These are phyloP conservation scores for Ilyonectria robusta DNA, from an alignment of 2,329 filamentous ascomycete species.

Conservation along the genomic window DNA sequence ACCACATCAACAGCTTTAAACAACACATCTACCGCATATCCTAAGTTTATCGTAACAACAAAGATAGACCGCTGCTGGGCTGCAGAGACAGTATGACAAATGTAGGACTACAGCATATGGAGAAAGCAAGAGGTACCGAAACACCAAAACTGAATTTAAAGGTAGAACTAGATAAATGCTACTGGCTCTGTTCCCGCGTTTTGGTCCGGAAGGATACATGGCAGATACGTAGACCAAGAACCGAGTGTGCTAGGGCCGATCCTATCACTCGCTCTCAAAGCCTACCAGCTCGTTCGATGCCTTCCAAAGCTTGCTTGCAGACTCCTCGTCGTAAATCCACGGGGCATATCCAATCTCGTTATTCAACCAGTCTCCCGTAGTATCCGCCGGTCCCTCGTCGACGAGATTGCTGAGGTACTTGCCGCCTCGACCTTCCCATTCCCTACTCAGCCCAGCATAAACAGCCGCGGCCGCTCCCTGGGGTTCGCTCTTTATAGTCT, in stretches of 20 bases:
- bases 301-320: background rate
- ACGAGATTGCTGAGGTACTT: background rate
- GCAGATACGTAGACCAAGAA: no score
- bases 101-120: no score
- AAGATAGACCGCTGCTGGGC: no score
- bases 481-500: background rate
- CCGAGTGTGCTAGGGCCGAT: background rate
- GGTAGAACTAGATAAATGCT: no score
- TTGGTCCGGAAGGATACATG: no score
- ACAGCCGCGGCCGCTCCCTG: background rate
- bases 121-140: no score
- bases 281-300: background rate
- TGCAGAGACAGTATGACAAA: no score
- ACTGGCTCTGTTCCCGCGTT: no score
- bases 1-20: no score
- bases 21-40: no score
- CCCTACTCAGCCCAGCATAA: background rate
- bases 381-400: background rate
- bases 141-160: no score
- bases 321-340: background rate
- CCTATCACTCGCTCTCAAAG: background rate
- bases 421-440: constrained; percentile 1
- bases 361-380: background rate
- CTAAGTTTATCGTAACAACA: no score
- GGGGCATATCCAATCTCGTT: background rate